Percentiles rank a stretch among this genome's conserved stretches.
These are phyloP conservation scores for Nematocida ausubeli DNA, from an alignment of 371 early-diverging fungal genomes.

Conservation along the genomic window DNA sequence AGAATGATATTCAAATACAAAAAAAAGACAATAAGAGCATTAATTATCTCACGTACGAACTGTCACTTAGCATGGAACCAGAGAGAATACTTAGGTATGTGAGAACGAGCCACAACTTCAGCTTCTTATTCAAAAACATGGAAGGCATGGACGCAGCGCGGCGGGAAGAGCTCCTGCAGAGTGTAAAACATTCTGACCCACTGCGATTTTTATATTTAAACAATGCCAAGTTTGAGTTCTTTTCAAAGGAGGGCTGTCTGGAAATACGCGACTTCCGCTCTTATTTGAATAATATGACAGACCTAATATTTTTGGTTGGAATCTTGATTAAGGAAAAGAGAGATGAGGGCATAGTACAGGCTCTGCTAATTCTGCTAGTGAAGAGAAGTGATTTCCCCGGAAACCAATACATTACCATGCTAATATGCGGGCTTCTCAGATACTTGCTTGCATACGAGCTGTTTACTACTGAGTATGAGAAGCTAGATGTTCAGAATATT, in stretches of 20 bases:
- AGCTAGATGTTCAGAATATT: not conserved
- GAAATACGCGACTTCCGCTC: not conserved
- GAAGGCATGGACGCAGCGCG: not conserved
- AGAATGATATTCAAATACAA: constrained; percentile 35
- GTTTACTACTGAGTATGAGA: not conserved
- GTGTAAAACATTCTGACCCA: not conserved
- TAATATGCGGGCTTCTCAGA: constrained; percentile 35
- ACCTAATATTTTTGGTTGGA: constrained; percentile 25
- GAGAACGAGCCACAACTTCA: not conserved
- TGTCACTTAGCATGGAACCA: not conserved
- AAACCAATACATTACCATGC: not conserved
- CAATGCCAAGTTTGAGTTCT: not conserved
- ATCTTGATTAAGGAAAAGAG: not conserved
- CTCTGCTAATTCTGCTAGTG: constrained; percentile 4
- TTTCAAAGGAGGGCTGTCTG: not conserved
- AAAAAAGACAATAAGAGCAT: not conserved
- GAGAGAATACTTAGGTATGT: not conserved
- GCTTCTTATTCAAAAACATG: not conserved
- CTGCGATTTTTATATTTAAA: not conserved
- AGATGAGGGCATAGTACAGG: not conserved
- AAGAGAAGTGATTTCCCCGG: not conserved
- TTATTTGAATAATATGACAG: not conserved
- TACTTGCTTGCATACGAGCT: constrained; percentile 27
- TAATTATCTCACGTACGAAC: not conserved
- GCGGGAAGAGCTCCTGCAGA: no score